Percentiles rank a stretch among this genome's conserved stretches.
These are phyloP conservation scores for Aspergillus sp. DNA, from an alignment of 2,329 filamentous ascomycete genomes.

Conservation along the genomic window DNA sequence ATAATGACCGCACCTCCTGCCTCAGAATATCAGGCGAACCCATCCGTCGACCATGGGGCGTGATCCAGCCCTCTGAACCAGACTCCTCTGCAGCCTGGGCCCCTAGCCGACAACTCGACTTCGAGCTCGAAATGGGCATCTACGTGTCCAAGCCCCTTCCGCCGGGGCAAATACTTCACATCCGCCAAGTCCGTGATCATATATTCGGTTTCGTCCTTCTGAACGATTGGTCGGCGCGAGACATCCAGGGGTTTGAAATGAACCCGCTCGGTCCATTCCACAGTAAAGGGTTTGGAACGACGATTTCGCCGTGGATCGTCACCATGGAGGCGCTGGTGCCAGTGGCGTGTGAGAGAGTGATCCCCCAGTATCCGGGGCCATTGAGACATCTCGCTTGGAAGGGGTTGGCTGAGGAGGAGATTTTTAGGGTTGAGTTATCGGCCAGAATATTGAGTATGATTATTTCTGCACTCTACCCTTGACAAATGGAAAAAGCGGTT, in stretches of 20 bases:
- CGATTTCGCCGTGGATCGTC: slow-evolving; percentile 60
- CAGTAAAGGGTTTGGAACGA: slow-evolving; percentile 59
- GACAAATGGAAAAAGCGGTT: neutral
- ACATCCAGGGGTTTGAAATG: slow-evolving; percentile 62
- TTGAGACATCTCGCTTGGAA: slow-evolving; percentile 12
- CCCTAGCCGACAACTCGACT: slow-evolving; percentile 45
- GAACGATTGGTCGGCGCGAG: slow-evolving; percentile 62
- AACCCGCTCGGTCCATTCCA: slow-evolving; percentile 60
- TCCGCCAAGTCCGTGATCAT: slow-evolving; percentile 50
- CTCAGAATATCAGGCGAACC: slow-evolving; percentile 10
- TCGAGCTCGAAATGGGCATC: slow-evolving; percentile 51
- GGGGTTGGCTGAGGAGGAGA: neutral
- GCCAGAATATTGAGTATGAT: slow-evolving; percentile 10
- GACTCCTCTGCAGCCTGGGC: slow-evolving; percentile 28
- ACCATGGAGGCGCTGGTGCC: slow-evolving; percentile 54
- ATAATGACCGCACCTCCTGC: slow-evolving; percentile 18
- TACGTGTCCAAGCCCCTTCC: slow-evolving; percentile 44
- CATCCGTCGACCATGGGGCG: slow-evolving; percentile 13
- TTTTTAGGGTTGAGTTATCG: slow-evolving; percentile 12
- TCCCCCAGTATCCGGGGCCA: slow-evolving; percentile 3
- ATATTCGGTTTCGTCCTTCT: slow-evolving; percentile 64
- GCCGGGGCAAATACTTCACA: slow-evolving; percentile 38
- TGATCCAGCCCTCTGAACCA: neutral
- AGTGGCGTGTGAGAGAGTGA: neutral
- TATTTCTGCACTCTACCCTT: neutral